A percentile compares a stretch with the other conserved stretches of the same genome.
Evolutionary conservation across 148 eudicot species (phyloP).

Genomic region (Euryodendron excelsum): DNA sequence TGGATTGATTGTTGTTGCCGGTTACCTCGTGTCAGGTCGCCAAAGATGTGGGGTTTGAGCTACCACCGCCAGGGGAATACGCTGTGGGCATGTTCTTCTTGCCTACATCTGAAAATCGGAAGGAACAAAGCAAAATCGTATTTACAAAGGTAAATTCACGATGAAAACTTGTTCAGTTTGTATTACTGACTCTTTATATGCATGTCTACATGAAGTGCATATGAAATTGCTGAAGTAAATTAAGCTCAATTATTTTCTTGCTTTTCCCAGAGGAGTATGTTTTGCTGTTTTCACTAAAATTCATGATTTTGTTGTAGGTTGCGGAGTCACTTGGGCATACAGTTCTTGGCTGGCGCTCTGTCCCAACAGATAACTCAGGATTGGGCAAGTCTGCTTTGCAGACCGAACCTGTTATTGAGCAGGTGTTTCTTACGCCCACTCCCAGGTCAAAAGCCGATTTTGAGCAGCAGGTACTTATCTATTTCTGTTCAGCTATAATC

Average conservation of each 20-base stretch:
- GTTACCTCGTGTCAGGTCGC: conserved; percentile 49
- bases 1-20: not conserved
- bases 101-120: conserved; percentile 76
- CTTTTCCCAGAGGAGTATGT: not conserved
- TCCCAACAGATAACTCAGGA: conserved; percentile 94
- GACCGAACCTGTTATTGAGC: conserved; percentile 95
- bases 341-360: conserved; percentile 93
- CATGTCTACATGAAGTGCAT: not conserved
- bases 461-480: conserved; percentile 74
- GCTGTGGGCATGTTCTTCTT: conserved; percentile 99
- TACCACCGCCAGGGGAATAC: conserved; percentile 80
- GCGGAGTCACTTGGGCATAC: conserved; percentile 97
- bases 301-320: conserved; percentile 49
- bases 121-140: conserved; percentile 90
- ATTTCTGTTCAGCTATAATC: not conserved
- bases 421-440: conserved; percentile 90
- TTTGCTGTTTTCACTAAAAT: not conserved
- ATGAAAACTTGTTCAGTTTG: not conserved
- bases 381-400: conserved; percentile 86
- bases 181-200: not conserved
- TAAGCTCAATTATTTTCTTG: not conserved
- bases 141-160: conserved; percentile 70
- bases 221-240: not conserved
- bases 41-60: conserved; percentile 75
- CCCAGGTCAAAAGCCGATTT: conserved; percentile 75